Evolutionary conservation across 768 basidiomycete genomes (phyloP).

Genomic region (Auriculariales sp.): DNA sequence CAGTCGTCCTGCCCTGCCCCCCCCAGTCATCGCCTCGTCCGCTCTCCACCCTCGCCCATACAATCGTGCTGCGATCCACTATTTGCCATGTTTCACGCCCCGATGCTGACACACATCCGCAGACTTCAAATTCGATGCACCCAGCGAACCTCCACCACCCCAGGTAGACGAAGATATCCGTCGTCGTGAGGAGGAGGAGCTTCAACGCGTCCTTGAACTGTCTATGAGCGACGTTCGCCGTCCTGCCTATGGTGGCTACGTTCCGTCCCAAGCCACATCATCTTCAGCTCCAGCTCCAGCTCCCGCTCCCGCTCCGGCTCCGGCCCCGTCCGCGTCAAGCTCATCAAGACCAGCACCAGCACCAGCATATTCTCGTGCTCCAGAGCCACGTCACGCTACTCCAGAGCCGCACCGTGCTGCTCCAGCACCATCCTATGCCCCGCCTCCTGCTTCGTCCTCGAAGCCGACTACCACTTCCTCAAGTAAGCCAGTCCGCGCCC

Average conservation of each 20-base stretch:
- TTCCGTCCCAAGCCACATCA: slow-evolving; percentile 13
- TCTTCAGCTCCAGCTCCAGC: slow-evolving; percentile 7
- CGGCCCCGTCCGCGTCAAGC: neutral
- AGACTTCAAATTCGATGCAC: slow-evolving; percentile 62
- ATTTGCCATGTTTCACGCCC: neutral
- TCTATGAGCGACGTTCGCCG: slow-evolving; percentile 60
- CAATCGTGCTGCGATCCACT: neutral
- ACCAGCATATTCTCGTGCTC: slow-evolving; percentile 4
- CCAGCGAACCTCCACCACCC: slow-evolving; percentile 50
- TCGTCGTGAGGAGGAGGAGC: slow-evolving; percentile 83
- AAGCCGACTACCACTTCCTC: neutral
- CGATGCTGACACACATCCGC: neutral
- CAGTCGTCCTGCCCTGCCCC: neutral
- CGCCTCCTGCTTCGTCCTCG: slow-evolving; percentile 3
- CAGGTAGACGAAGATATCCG: slow-evolving; percentile 66
- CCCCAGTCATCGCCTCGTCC: slow-evolving; percentile 11
- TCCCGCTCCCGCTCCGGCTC: slow-evolving; percentile 11
- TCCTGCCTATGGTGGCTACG: slow-evolving; percentile 22
- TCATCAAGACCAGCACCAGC: neutral
- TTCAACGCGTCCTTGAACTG: slow-evolving; percentile 83
- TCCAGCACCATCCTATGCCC: slow-evolving; percentile 1
- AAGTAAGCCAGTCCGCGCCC: slow-evolving; percentile 15
- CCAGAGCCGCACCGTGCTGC: slow-evolving; percentile 1
- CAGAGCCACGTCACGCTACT: slow-evolving; percentile 1
- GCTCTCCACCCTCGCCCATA: neutral